Evolutionary conservation across 495 filamentous ascomycete species (phyloP), one percentile per base, ranked within the genome.

Genomic region (Lasiosphaeriaceae sp.): DNA sequence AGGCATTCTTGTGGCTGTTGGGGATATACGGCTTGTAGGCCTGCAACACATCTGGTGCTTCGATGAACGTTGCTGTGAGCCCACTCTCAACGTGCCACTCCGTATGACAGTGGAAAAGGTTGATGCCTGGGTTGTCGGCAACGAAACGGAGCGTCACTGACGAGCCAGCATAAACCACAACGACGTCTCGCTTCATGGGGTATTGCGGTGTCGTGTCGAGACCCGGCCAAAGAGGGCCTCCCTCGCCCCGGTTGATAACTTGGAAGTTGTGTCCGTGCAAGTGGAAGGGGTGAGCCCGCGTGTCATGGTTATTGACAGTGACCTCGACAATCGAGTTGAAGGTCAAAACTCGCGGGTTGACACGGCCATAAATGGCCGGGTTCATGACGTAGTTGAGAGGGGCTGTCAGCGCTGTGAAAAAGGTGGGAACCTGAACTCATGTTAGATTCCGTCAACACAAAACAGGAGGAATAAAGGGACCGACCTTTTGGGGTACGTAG

Each of bases 191-290:
- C 2, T 74, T 71, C 62, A 72, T 69, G 0, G 80, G 77, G 62
- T 80, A 77, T 6, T 48, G 43, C 5, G 73, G 66, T 53, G 75
- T 74, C 44, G 62, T 58, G 56, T 17, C 58, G 24, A 87, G 79
- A 41, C 83, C 87, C 21, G 71, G 77, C 46, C 71, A 77, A 35
- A 85, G 71, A 17, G 48, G 31, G 21, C 54, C 63, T 16, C 60
- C 58, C 21, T 50, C 64, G 29, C 66, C 56, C 9, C 83, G 77
- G 23, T 66, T 67, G 43, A 85, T 58, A 4, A 86, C 65, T 60
- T 90, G 87, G 73, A 89, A 90, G 54, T 79, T 75, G 70, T 90
- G 88, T 2, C 88, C 88, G 73, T 91, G 45, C 14, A 73, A 55
- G 52, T 74, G 71, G 54, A 69, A 71, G 20, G 71, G 71, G 50